These are phyloP conservation scores for Tubosaeta brunneosetosa DNA, from an alignment of 768 basidiomycete genomes.

Conservation along the genomic window DNA sequence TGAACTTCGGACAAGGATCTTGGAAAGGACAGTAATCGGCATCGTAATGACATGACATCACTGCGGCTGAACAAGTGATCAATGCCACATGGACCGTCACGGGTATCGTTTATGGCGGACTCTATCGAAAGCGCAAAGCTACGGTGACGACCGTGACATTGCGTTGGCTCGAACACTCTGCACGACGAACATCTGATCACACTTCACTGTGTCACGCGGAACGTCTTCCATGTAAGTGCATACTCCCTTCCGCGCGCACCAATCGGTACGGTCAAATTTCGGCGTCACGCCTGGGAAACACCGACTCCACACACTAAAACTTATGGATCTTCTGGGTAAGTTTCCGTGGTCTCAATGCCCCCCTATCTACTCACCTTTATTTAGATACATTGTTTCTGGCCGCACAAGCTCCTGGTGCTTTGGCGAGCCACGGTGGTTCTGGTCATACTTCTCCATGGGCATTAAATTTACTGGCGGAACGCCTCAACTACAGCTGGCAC, in stretches of 20 bases:
- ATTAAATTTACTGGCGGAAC: too few species aligned
- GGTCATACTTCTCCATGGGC: not conserved
- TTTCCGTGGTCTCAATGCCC: not conserved
- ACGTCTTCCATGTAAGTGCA: not conserved
- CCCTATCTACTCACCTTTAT: not conserved
- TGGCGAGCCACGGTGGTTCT: not conserved
- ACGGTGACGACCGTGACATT: not conserved
- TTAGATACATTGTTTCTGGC: not conserved
- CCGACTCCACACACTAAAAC: not conserved
- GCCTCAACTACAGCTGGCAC: not conserved
- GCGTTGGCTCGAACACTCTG: not conserved
- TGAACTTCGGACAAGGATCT: too few species aligned
- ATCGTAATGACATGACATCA: not conserved
- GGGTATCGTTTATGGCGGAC: not conserved
- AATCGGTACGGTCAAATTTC: not conserved
- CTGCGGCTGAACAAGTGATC: not conserved
- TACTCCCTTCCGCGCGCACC: not conserved
- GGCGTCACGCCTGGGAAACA: not conserved
- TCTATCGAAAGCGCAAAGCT: not conserved
- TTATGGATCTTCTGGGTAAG: not conserved
- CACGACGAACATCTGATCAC: not conserved
- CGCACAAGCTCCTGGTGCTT: not conserved
- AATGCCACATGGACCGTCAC: not conserved
- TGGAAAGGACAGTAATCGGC: too few species aligned
- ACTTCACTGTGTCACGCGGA: not conserved